phyloP scores from a whole-genome alignment of 768 basidiomycete genomes.

The Cystobasidium ongulense region DNA sequence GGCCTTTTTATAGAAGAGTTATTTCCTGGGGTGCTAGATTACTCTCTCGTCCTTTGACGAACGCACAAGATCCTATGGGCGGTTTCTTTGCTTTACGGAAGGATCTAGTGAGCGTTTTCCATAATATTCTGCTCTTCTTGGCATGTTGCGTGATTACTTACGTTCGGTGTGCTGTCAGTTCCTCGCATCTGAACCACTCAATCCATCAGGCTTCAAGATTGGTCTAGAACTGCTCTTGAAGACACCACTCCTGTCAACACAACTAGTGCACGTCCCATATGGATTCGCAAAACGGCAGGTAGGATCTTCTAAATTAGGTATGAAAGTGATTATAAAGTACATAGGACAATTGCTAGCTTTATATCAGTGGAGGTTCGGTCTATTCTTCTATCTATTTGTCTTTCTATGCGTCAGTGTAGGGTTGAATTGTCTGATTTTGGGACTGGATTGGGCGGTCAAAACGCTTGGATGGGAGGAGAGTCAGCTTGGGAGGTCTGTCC shows the following conservation, averaged over 20 bases:
- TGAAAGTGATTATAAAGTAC: constrained; percentile 42
- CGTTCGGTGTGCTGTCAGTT: constrained; percentile 29
- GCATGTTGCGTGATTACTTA: not conserved
- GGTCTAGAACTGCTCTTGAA: constrained; percentile 43
- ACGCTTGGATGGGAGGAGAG: not conserved
- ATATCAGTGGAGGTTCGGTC: constrained; percentile 39
- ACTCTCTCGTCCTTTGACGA: constrained; percentile 40
- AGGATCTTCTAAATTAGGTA: constrained; percentile 40
- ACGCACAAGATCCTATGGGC: constrained; percentile 42
- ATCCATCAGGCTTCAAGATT: constrained; percentile 43
- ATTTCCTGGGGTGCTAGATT: constrained; percentile 41
- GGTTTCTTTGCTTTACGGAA: constrained; percentile 42
- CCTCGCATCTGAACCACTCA: constrained; percentile 37
- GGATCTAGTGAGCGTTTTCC: constrained; percentile 36
- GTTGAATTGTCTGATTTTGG: not conserved
- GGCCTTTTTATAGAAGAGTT: constrained; percentile 42
- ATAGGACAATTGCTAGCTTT: constrained; percentile 41
- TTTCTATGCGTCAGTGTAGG: constrained; percentile 7
- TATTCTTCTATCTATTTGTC: constrained; percentile 32
- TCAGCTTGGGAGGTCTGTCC: not conserved
- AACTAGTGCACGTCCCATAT: constrained; percentile 39
- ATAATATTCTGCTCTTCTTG: not conserved
- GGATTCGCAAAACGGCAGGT: constrained; percentile 38
- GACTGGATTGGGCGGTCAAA: not conserved
- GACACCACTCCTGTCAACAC: constrained; percentile 29